phyloP scores from a whole-genome alignment of 1,284 basidiomycete species.

The Fomitopsis pinicola region DNA sequence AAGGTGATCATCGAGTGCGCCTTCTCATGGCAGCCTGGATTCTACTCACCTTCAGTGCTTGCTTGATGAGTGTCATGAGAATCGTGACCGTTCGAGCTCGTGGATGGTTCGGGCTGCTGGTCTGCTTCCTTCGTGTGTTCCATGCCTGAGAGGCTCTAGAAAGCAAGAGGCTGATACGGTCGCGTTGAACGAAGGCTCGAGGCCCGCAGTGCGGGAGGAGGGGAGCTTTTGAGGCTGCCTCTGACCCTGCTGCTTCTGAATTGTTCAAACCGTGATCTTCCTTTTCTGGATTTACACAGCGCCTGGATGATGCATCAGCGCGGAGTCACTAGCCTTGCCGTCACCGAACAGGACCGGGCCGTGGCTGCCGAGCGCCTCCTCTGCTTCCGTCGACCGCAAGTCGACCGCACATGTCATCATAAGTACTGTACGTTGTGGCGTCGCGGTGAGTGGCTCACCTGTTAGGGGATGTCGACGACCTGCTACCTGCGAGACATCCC shows the following conservation, averaged over 20 bases:
- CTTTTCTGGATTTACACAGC: constrained; percentile 10
- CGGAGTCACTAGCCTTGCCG: background rate
- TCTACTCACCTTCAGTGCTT: background rate
- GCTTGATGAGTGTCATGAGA: background rate
- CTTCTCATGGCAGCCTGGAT: background rate
- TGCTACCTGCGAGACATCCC: no score
- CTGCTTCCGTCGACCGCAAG: no score
- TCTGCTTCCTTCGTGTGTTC: background rate
- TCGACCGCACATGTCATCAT: no score
- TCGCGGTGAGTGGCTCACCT: no score
- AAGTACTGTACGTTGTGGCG: no score
- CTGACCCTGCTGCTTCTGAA: background rate
- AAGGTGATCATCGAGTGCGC: background rate
- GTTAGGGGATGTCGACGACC: no score
- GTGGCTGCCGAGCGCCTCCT: no score
- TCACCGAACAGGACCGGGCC: no score
- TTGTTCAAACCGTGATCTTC: constrained; percentile 12
- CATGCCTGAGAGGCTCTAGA: background rate
- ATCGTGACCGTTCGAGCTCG: background rate
- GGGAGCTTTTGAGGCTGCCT: background rate
- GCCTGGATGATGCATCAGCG: background rate
- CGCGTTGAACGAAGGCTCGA: background rate
- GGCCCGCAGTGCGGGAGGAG: background rate
- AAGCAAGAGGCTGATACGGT: background rate
- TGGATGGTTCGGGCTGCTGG: background rate